These are phyloP conservation scores for Globisporangium iwayamae DNA, from an alignment of 352 stramenopile genomes.

Conservation along the genomic window DNA sequence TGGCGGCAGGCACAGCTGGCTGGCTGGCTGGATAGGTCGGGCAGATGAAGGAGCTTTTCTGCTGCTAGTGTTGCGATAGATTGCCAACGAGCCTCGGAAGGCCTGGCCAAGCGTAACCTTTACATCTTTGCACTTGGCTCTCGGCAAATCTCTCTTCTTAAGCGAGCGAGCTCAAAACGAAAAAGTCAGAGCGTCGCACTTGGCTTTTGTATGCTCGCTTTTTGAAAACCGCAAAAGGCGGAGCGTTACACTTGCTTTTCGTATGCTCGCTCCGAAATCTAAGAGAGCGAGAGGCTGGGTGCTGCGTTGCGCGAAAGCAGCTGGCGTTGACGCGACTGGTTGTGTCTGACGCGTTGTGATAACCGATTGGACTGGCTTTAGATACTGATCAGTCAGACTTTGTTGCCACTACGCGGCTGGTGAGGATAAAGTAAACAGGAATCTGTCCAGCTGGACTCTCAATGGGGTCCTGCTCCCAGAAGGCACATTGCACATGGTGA, in stretches of 20 bases:
- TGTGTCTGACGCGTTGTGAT: slow-evolving; percentile 2
- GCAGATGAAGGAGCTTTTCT: no score
- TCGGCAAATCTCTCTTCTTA: neutral
- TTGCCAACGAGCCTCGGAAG: no score
- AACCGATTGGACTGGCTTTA: slow-evolving; percentile 1
- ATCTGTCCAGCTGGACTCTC: neutral
- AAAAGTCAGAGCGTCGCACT: no score
- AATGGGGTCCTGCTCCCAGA: neutral
- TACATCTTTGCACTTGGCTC: neutral
- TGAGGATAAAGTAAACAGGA: slow-evolving; percentile 1
- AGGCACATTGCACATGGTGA: no score
- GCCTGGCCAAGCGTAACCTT: neutral
- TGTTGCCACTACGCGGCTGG: neutral
- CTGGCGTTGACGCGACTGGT: neutral
- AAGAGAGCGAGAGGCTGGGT: neutral
- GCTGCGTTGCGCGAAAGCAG: slow-evolving; percentile 6
- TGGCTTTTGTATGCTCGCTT: neutral
- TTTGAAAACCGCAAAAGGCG: neutral
- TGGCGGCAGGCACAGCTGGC: no score
- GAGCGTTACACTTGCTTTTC: neutral
- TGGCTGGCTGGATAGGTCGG: neutral
- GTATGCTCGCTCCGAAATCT: neutral
- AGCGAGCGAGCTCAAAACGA: no score
- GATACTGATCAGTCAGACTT: neutral
- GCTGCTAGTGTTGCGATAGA: no score